Percentiles rank a stretch among this genome's conserved stretches.
These are phyloP conservation scores for Boechera retrofracta DNA, from an alignment of 345 rosid genomes.

Conservation along the genomic window DNA sequence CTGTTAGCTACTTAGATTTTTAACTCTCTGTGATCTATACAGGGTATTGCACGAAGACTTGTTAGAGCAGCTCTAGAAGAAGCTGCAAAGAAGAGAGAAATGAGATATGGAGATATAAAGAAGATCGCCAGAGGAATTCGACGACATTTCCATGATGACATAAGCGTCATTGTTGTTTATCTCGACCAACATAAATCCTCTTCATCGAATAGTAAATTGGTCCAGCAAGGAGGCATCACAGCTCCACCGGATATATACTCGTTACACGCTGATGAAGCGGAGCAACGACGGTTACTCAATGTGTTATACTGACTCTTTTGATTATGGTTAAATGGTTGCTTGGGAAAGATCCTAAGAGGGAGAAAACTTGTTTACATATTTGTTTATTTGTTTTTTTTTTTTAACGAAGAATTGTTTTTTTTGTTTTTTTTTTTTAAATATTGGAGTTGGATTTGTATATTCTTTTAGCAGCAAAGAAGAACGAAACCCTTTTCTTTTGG, in stretches of 20 bases:
- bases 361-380: constrained; percentile 40
- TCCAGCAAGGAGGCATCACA: constrained; percentile 53
- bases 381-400: constrained; percentile 32
- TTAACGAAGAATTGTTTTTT: not conserved
- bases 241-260: constrained; percentile 86
- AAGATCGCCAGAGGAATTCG: constrained; percentile 64
- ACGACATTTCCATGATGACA: constrained; percentile 81
- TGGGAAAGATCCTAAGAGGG: constrained; percentile 27
- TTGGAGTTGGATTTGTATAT: constrained; percentile 40
- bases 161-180: constrained; percentile 72
- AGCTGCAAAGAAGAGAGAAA: constrained; percentile 79
- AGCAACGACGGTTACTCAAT: constrained; percentile 38
- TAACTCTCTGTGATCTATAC: constrained; percentile 26
- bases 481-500: not conserved
- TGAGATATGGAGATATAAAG: constrained; percentile 64
- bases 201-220: constrained; percentile 38
- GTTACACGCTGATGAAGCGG: constrained; percentile 56
- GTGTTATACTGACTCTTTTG: constrained; percentile 37
- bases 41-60: constrained; percentile 80
- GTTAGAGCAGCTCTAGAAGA: constrained; percentile 70
- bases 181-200: constrained; percentile 61
- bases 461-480: constrained; percentile 42
- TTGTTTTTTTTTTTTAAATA: not conserved
- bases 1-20: constrained; percentile 1
- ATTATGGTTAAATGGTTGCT: constrained; percentile 14